Percentiles rank a stretch among this genome's conserved stretches.
These are phyloP conservation scores for Entomortierella lignicola DNA, from an alignment of 192 early-diverging fungal genomes.

Conservation along the genomic window DNA sequence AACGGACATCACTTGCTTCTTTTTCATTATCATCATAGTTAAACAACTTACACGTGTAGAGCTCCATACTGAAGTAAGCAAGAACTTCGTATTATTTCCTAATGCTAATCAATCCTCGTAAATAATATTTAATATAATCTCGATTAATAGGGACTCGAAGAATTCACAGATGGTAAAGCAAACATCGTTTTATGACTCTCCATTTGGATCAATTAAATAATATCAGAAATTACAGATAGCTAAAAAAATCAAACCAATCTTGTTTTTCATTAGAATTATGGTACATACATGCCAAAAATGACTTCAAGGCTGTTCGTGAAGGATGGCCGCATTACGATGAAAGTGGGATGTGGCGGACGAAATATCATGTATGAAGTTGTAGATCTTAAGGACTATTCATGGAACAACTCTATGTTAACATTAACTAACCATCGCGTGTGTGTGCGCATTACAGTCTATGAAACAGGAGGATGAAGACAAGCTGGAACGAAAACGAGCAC, in stretches of 20 bases:
- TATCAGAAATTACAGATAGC: no score
- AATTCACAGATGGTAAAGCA: slow-evolving; percentile 34
- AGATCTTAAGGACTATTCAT: no score
- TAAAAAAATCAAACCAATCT: neutral
- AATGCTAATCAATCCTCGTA: neutral
- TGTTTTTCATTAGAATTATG: slow-evolving; percentile 21
- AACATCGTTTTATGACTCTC: no score
- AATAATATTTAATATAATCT: neutral
- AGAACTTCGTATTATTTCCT: neutral
- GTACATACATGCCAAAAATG: slow-evolving; percentile 33
- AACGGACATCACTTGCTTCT: neutral
- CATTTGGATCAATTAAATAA: no score
- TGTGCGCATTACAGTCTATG: slow-evolving; percentile 14
- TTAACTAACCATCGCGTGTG: no score
- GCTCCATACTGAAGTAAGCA: slow-evolving; percentile 32
- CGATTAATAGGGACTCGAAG: slow-evolving; percentile 22
- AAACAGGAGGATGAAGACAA: slow-evolving; percentile 35
- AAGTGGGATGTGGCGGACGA: slow-evolving; percentile 41
- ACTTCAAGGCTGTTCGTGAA: slow-evolving; percentile 26
- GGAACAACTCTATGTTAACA: no score
- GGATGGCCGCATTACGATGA: slow-evolving; percentile 16
- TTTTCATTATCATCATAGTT: slow-evolving; percentile 4
- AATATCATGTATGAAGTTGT: slow-evolving; percentile 21
- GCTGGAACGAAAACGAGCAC: slow-evolving; percentile 19
- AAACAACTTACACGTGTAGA: slow-evolving; percentile 46